Conservation (phyloP, 2,329 filamentous ascomycete genomes). For the Penicillium sp. region DNA sequence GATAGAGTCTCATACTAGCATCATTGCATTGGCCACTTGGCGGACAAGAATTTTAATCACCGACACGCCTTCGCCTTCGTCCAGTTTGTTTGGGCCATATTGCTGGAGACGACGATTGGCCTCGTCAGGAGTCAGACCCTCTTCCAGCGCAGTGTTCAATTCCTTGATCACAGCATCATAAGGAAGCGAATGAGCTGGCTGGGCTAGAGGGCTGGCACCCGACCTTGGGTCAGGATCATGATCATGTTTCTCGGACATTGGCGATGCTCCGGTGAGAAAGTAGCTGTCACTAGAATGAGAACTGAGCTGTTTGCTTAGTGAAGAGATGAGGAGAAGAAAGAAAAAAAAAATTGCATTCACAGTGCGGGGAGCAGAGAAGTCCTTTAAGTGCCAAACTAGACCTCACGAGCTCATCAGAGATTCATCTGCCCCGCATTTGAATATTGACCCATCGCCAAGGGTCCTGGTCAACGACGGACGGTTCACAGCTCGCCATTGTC, state of each 20-base stretch:
- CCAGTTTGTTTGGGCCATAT: slow-evolving; percentile 59
- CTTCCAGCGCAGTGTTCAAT: slow-evolving; percentile 50
- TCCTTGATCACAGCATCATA: slow-evolving; percentile 50
- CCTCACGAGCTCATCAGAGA: neutral
- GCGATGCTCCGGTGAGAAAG: neutral
- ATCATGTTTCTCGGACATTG: slow-evolving; percentile 12
- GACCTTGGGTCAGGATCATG: slow-evolving; percentile 6
- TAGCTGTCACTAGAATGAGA: slow-evolving; percentile 1
- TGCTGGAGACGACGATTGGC: slow-evolving; percentile 51
- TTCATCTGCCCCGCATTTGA: neutral
- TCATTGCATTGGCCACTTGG: slow-evolving; percentile 65
- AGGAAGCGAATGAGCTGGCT: slow-evolving; percentile 58
- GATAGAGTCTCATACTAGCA: slow-evolving; percentile 45
- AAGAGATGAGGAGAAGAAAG: slow-evolving; percentile 1
- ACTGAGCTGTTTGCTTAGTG: slow-evolving; percentile 1
- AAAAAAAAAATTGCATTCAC: slow-evolving; percentile 1
- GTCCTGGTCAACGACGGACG: slow-evolving; percentile 1
- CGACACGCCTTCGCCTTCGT: slow-evolving; percentile 59
- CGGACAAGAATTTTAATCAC: slow-evolving; percentile 63
- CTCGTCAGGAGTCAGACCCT: slow-evolving; percentile 53
- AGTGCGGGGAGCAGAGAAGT: slow-evolving; percentile 1
- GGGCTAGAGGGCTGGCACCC: slow-evolving; percentile 47
- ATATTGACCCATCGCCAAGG: no score
- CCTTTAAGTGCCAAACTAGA: slow-evolving; percentile 1
- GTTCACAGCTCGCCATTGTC: neutral